These are phyloP conservation scores for Ogataea wickerhamii DNA, from an alignment of 805 yeast genomes.

Conservation along the genomic window DNA sequence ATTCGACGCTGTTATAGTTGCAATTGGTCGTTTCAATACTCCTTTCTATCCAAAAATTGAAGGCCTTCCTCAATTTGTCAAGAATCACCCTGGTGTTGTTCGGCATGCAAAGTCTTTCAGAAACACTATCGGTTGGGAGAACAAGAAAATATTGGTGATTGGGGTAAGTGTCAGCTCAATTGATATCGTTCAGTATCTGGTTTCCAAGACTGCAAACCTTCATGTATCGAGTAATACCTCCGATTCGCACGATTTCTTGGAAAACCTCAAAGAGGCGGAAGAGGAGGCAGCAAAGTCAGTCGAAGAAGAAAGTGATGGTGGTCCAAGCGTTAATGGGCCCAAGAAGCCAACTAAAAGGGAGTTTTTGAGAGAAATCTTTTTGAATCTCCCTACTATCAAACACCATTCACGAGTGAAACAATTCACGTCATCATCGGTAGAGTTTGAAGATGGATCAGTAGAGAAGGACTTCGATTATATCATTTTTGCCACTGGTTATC, in stretches of 20 bases:
- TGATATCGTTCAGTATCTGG: slow-evolving; percentile 47
- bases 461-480: slow-evolving; percentile 35
- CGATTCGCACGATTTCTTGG: background rate
- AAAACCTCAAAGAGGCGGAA: background rate
- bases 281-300: background rate
- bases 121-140: slow-evolving; percentile 23
- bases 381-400: slow-evolving; percentile 38
- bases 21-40: slow-evolving; percentile 39
- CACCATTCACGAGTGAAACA: background rate
- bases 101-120: slow-evolving; percentile 29
- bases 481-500: slow-evolving; percentile 51
- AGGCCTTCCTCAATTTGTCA: slow-evolving; percentile 33
- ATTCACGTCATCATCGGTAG: slow-evolving; percentile 39
- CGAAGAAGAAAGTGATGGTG: slow-evolving; percentile 4
- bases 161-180: slow-evolving; percentile 62
- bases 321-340: slow-evolving; percentile 39
- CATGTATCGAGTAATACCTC: slow-evolving; percentile 6
- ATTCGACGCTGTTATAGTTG: slow-evolving; percentile 41
- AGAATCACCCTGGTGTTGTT: slow-evolving; percentile 30
- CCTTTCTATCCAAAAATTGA: slow-evolving; percentile 37
- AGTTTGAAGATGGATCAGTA: slow-evolving; percentile 34
- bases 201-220: slow-evolving; percentile 12
- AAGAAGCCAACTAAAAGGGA: slow-evolving; percentile 6
- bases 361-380: slow-evolving; percentile 37
- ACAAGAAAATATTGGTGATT: slow-evolving; percentile 29